Evolutionary conservation across 2,329 filamentous ascomycete species (phyloP), one percentile per base, ranked within the genome.

Genomic region (Chaetomiaceae sp.): DNA sequence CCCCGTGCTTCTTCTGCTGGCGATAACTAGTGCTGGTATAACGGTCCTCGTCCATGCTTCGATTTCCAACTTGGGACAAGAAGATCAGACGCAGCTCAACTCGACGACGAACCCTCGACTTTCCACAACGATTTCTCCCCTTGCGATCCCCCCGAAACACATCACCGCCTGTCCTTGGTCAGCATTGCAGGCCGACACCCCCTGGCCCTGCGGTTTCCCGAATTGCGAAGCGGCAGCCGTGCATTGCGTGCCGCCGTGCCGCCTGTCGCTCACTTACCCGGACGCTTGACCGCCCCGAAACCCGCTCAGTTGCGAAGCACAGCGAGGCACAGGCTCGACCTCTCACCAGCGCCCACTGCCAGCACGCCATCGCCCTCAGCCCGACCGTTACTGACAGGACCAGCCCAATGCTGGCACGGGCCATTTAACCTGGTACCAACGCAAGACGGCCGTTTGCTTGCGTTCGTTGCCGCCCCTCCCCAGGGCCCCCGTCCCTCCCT

Each of bases 301-400:
- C 39, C 47, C 42, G 51, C 26, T 46, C 26, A 37, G 7, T n/a
- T n/a, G n/a, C n/a, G n/a, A n/a, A n/a, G n/a, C n/a, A n/a, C n/a
- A n/a, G n/a, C n/a, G n/a, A n/a, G n/a, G n/a, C n/a, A n/a, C n/a
- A n/a, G 29, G 40, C 40, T 43, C 48, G 27, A 14, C 38, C 41
- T 49, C 40, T 39, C 44, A 49, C 38, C 46, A 27, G 15, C 40
- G 20, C 36, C 40, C 48, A 48, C 45, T 48, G 42, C 26, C 52
- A 61, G 59, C 59, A 61, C 59, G 59, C 57, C 45, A 61, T 61
- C 54, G 45, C 27, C n/a, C 52, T 47, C 51, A 51, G 56, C 55
- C 51, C 50, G 53, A 49, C 47, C 22, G 42, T 30, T 30, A 39
- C 49, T 48, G 38, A 48, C 47, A 54, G 54, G 45, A 29, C 50